A percentile compares a stretch with the other conserved stretches of the same genome.
phyloP scores from a whole-genome alignment of 306 rosid species.

The apple (Malus domestica) region ASM211411v1 NC_041802.1:29900501-29901000 shows the following conservation, averaged over 20 bases:
- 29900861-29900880: background rate
- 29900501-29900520: background rate
- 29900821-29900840: background rate
- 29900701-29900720: conserved; percentile 86
- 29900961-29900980: background rate
- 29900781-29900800: conserved; percentile 15
- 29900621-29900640: background rate
- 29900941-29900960: background rate
- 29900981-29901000: background rate
- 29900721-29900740: conserved; percentile 77
- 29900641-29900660: background rate
- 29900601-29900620: background rate
- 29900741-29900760: conserved; percentile 92
- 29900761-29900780: conserved; percentile 89
- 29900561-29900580: conserved; percentile 5
- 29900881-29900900: too few species aligned
- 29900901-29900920: background rate
- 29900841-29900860: background rate
- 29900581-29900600: conserved; percentile 4
- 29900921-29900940: background rate
- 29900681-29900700: conserved; percentile 15
- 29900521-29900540: background rate
- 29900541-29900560: conserved; percentile 6
- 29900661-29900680: background rate
- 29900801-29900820: background rate